Base-by-base conservation (phyloP, 805 yeast species). In the Saturnispora ahearnii region DNA sequence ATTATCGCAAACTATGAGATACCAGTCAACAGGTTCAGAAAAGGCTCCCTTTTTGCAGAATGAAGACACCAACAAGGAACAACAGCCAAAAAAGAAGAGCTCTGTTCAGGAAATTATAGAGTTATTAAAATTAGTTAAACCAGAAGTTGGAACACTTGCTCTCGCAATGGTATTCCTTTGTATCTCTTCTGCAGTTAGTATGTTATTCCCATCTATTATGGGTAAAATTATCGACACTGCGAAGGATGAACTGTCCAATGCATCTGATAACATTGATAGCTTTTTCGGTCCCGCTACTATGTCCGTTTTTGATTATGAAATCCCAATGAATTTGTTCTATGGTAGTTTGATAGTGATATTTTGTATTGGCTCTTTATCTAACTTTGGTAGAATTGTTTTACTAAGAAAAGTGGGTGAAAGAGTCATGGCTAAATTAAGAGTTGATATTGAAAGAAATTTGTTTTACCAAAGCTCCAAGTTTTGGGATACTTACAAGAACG, bases 391-490 rank as follows among this genome's bases (percentile, higher is more conserved):
- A 57, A 77, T 85, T n/a, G 74, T 84, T 37, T 67, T 87, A 12
- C 69, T 91, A 60, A 77, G 90, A 55, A 72, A 82, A 2, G 85
- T 86, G 11, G 96, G 97, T 48, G 98, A 91, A 65, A 75, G 86
- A 54, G 71, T 91, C 34, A 95, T 90, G 53, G 91, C 96, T 8
- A 75, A 93, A 52, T 68, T 91, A 54, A 75, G 98, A 58, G 74
- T 91, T 9, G 74, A 87, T 49, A 78, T 91, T 34, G 79, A 88
- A 64, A 78, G 79, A 60, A 86, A 84, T 44, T 78, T 91, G 13
- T 72, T 91, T 50, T 79, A 80, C 44, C 96, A 90, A 62, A 96
- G 90, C 64, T 82, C 95, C 4, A 84, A 85, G 55, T 91, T 91
- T 60, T 81, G 90, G 67, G 98, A 91, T 60, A 80, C 81, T 31